Evolutionary conservation across 371 early-diverging fungal genomes (phyloP), one percentile per base, ranked within the genome.

Genomic region (Umbelopsis sp.): DNA sequence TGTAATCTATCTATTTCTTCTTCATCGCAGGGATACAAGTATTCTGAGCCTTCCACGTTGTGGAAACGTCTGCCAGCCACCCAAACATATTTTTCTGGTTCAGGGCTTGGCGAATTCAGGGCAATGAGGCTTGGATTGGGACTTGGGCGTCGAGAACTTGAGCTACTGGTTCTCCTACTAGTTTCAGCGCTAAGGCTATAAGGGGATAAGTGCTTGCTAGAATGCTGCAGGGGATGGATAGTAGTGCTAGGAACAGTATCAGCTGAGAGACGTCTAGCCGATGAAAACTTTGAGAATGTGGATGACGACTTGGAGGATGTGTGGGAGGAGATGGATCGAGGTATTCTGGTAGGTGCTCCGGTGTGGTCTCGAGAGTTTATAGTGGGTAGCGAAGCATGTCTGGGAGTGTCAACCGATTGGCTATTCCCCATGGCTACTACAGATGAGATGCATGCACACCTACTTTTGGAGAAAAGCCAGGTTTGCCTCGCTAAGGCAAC

Each of bases 1-100:
- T 80, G 81, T 24, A 83, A 63, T 38, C 84, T 72, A 62, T 79
- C 77, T 8, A 78, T 65, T 63, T 83, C 84, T 67, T 81, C 84
- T 8, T 83, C 84, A 50, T 83, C 84, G 50, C 81, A 80, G 2
- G 84, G 84, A 35, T 81, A 67, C 32, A 81, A 35, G 65, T 83
- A 83, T 10, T 62, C 63, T 35, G 77, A 76, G 2, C 65, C 73
- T 20, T 65, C 57, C 8, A 67, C 64, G 18, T 68, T 66, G 63
- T 75, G 70, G 41, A 73, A 79, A 44, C 75, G 78, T 53, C 80
- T 71, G 29, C 79, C 74, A 25, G 70, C 48, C 25, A 69, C 69
- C 72, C 74, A 74, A 50, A 77, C 52, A 45, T 57, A 57, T 18
- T 57, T 57, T 35, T 57, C 57, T 0, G 35, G 35, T 4, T 57